Evolutionary conservation across 306 rosid species (phyloP), one percentile per base, ranked within the genome.

Genomic region (Vigna trinervia): DNA sequence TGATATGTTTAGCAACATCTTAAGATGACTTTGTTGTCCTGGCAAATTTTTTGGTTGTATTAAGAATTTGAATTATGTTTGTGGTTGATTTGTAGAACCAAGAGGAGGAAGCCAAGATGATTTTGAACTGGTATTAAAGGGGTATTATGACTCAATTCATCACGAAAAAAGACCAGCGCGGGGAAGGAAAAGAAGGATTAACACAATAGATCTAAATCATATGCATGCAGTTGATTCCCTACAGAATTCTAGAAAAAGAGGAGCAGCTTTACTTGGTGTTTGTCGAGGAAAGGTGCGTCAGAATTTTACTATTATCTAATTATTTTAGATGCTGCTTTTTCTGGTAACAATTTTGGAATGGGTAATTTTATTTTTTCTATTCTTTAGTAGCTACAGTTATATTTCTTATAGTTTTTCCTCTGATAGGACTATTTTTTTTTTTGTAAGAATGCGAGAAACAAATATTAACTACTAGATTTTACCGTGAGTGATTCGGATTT

Each of bases 181-280:
- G 38, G 84, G 88, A 70, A 85, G 85, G 84, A 92, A 85, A 80
- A 88, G 83, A 86, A 89, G 84, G 86, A 80, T 78, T 62, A 92
- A 85, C 81, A 88, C 80, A 79, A 73, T 51, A 77, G 73, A 71
- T 73, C 67, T 77, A 46, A 88, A 79, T 83, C 82, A 74, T 72
- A 71, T 68, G 14, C 73, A 82, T 68, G 80, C 71, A 34, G 80
- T 70, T 56, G 86, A 85, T 63, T 76, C 83, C 69, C 72, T 46
- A 41, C 78, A 83, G 61, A 80, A 63, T 67, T 64, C 73, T 68
- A 81, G 74, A 69, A 86, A 84, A 80, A 92, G 93, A 81, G 98
- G 98, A 83, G 96, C 96, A 51, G 96, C 96, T 69, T 86, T 94
- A 53, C 88, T 94, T 71, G 98, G 95, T 26, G 98, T 94, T 69